Conservation (phyloP, 768 basidiomycete genomes). For the Rhodotorula kratochvilovae region DNA sequence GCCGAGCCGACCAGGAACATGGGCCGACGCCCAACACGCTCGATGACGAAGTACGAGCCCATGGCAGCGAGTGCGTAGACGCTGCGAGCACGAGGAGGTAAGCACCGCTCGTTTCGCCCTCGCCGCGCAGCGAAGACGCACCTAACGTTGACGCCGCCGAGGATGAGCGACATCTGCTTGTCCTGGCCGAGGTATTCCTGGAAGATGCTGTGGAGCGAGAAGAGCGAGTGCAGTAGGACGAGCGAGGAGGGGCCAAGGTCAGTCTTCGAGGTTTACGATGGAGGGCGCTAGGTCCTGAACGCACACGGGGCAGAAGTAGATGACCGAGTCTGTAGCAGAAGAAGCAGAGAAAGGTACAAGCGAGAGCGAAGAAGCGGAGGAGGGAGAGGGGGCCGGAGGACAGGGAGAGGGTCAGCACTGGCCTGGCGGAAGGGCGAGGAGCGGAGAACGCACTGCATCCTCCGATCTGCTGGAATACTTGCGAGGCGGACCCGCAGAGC, state of each 20-base stretch:
- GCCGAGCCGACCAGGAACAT: constrained; percentile 49
- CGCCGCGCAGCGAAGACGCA: too few relatives aligned
- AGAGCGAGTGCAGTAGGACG: constrained; percentile 50
- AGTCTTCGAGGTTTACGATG: not conserved
- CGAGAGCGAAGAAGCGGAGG: not conserved
- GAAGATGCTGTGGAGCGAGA: constrained; percentile 52
- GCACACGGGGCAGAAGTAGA: too few relatives aligned
- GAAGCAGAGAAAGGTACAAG: too few relatives aligned
- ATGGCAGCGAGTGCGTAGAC: constrained; percentile 48
- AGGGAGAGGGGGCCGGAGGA: not conserved
- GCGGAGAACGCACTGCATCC: constrained; percentile 66
- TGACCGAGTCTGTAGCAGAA: too few relatives aligned
- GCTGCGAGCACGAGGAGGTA: too few relatives aligned
- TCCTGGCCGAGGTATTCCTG: constrained; percentile 48
- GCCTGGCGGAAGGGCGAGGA: too few relatives aligned
- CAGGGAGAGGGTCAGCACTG: too few relatives aligned
- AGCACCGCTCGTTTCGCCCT: too few relatives aligned
- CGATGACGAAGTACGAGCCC: constrained; percentile 46
- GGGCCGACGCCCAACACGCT: constrained; percentile 51
- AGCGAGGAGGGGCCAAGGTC: too few relatives aligned
- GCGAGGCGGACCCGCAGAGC: constrained; percentile 57
- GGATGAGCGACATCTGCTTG: constrained; percentile 47
- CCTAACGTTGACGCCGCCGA: constrained; percentile 50
- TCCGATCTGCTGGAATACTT: constrained; percentile 67
- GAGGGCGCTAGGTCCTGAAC: too few relatives aligned